A percentile compares a stretch with the other conserved stretches of the same genome.
phyloP scores from a whole-genome alignment of 1,284 basidiomycete genomes.

The Neolentinus lepideus region DNA sequence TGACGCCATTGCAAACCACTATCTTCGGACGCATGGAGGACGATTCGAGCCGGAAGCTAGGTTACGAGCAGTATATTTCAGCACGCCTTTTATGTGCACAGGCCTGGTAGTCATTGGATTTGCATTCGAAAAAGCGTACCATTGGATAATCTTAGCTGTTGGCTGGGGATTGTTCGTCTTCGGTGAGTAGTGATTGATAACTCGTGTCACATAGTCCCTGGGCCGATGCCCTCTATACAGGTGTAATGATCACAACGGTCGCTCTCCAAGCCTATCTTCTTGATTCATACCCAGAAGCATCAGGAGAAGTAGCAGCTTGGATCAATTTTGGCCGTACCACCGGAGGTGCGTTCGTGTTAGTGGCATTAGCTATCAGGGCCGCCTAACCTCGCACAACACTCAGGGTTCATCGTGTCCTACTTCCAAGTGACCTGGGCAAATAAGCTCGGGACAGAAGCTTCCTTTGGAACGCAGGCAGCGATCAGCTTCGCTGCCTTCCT shows the following conservation, averaged over 20 bases:
- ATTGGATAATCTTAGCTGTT: not conserved
- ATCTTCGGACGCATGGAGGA: not conserved
- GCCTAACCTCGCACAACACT: not conserved
- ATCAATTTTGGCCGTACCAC: constrained; percentile 1
- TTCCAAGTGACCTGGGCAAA: constrained; percentile 2
- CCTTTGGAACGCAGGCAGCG: constrained; percentile 1
- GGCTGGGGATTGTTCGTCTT: not conserved
- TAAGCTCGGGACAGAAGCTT: not conserved
- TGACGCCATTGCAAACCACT: not conserved
- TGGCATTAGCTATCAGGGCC: not conserved
- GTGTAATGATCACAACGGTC: not conserved
- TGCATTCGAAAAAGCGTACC: not conserved
- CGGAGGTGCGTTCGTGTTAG: not conserved
- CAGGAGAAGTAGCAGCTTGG: constrained; percentile 1
- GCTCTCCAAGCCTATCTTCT: not conserved
- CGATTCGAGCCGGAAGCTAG: not conserved
- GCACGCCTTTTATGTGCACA: constrained; percentile 1
- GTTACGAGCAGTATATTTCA: not conserved
- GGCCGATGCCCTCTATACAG: not conserved
- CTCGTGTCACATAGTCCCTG: not conserved
- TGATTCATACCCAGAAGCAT: constrained; percentile 1
- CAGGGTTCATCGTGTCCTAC: constrained; percentile 1
- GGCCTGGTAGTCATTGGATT: not conserved
- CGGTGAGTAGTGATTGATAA: not conserved
- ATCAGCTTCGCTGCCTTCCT: not conserved